Base-by-base conservation (phyloP, 2,329 filamentous ascomycete species). In the Boeremia exigua region DNA sequence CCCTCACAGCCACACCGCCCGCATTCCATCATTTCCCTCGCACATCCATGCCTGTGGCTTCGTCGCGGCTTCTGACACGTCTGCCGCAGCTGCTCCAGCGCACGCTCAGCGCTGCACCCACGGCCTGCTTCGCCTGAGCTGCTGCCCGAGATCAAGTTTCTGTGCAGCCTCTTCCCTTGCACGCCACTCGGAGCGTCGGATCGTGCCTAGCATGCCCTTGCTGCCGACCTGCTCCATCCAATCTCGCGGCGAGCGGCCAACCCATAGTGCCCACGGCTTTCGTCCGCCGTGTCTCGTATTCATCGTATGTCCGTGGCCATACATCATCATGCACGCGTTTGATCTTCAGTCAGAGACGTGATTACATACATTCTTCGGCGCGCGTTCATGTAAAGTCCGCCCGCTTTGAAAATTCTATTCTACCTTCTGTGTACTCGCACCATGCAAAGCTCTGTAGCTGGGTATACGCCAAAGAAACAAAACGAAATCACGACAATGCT, bases 1-100 rank as follows among this genome's bases (percentile, higher is more conserved):
- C 23, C 53, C 47, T 50, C 53, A 56, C 53, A 56, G 54, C 54
- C 54, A 56, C 54, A 36, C 52, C 34, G 47, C 30, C 46, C 46
- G 42, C 53, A 42, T 49, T 40, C 52, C 52, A 48, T 39, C 52
- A 29, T 29, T 12, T n/a, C 37, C 33, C 11, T 10, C 10, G 38
- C 42, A 29, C 40, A 12, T 29, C 37, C 43, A 25, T 23, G 23
- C 39, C 49, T 50, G 52, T 49, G 52, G 52, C 52, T 55, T 23
- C 39, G 36, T 25, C 39, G 39, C 45, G 27, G 12, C 45, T 23
- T 32, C 33, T 44, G 51, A 33, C 38, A 34, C 44, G 36, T 27
- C 45, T 38, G 51, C 38, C 44, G 51, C 51, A 8, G 28, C 38
- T 27, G n/a, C 23, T 6, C 19, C 4, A 17, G 43, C 23, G 11